Conservation (phyloP, 768 basidiomycete species). For the Rhizopogon vesiculosus region DNA sequence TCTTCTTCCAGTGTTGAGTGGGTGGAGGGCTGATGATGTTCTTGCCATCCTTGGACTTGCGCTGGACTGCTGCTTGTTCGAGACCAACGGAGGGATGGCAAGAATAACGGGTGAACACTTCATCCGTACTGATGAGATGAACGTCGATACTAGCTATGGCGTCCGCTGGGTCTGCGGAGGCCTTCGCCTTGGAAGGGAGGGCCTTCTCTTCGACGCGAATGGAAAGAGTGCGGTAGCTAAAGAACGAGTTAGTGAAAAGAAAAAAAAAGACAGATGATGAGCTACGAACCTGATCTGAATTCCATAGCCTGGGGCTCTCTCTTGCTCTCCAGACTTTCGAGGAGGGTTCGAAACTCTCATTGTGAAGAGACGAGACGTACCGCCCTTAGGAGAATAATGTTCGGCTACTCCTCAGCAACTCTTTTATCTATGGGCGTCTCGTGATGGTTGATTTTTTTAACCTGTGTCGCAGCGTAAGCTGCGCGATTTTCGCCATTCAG, state of each 20-base stretch:
- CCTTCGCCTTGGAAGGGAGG: constrained; percentile 10
- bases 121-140: constrained; percentile 37
- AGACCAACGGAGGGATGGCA: constrained; percentile 40
- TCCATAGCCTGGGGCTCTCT: constrained; percentile 18
- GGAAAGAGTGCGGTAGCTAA: constrained; percentile 41
- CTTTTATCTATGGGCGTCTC: constrained; percentile 8
- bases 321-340: constrained; percentile 11
- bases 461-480: constrained; percentile 4
- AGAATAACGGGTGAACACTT: constrained; percentile 40
- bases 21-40: constrained; percentile 48
- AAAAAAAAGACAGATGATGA: neutral
- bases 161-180: constrained; percentile 28
- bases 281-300: constrained; percentile 23
- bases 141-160: constrained; percentile 44
- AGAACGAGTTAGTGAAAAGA: neutral
- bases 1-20: constrained; percentile 44
- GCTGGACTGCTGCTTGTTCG: constrained; percentile 39
- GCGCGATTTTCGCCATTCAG: constrained; percentile 24
- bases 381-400: neutral
- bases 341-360: constrained; percentile 1
- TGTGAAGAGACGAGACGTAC: neutral
- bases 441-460: neutral
- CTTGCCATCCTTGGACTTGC: constrained; percentile 34
- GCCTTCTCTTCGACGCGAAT: constrained; percentile 34
- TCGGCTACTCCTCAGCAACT: constrained; percentile 7